Percentiles rank a stretch among this genome's conserved stretches.
phyloP scores from a whole-genome alignment of 2,329 filamentous ascomycete species.

The Cladosporium sphaerospermum region DNA sequence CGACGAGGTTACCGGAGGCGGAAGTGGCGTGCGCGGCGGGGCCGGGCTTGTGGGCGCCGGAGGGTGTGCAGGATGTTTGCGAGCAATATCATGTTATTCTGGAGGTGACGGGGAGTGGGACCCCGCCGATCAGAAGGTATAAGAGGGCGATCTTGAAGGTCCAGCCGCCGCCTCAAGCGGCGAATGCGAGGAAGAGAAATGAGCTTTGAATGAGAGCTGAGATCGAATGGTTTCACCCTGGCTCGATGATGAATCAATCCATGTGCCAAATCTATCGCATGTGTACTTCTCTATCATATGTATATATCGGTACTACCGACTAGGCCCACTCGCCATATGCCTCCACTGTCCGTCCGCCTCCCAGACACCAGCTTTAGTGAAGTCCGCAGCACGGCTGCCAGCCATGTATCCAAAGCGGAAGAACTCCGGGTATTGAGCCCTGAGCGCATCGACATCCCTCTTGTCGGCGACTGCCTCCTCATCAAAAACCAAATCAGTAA shows the following conservation, averaged over 20 bases:
- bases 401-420: conserved; percentile 71
- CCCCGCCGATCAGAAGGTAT: conserved; percentile 43
- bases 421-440: conserved; percentile 53
- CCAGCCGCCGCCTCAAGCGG: conserved; percentile 1
- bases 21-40: conserved; percentile 38
- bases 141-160: conserved; percentile 36
- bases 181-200: conserved; percentile 7
- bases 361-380: conserved; percentile 71
- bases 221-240: not conserved
- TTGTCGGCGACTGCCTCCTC: not conserved
- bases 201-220: conserved; percentile 11
- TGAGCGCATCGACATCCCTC: conserved; percentile 28
- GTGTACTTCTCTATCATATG: no score
- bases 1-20: conserved; percentile 21
- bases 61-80: conserved; percentile 34
- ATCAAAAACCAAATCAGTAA: conserved; percentile 2
- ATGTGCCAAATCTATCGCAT: not conserved
- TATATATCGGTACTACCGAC: conserved; percentile 10
- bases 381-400: conserved; percentile 60
- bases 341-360: conserved; percentile 57
- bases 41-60: conserved; percentile 23
- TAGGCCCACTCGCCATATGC: conserved; percentile 57
- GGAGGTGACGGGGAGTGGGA: conserved; percentile 42
- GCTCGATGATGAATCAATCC: not conserved
- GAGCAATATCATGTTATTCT: conserved; percentile 46